These are phyloP conservation scores for Aspergillus nanangensis DNA, from an alignment of 495 filamentous ascomycete species.

Conservation along the genomic window DNA sequence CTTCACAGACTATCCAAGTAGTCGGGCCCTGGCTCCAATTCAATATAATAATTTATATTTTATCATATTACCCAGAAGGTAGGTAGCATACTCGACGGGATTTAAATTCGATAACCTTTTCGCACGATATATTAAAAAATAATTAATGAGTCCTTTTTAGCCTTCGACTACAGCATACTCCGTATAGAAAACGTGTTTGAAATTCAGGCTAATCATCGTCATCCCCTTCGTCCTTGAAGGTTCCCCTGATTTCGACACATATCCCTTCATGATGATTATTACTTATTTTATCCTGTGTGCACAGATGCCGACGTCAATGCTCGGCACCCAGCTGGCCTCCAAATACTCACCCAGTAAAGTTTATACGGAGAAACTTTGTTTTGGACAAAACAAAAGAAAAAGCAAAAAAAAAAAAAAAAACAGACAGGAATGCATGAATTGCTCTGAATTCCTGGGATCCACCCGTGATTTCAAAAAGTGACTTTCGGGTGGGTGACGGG, in stretches of 20 bases:
- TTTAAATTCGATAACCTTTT: conserved; percentile 4
- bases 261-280: too few relatives aligned
- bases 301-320: too few relatives aligned
- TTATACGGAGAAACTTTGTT: too few relatives aligned
- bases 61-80: not conserved
- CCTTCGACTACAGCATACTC: not conserved
- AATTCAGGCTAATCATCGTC: not conserved
- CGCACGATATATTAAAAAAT: conserved; percentile 1
- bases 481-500: conserved; percentile 25
- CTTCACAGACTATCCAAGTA: not conserved
- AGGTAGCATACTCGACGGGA: conserved; percentile 1
- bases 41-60: not conserved
- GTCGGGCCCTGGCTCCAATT: not conserved
- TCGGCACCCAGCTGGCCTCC: too few relatives aligned
- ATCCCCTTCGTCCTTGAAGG: too few relatives aligned
- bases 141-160: not conserved
- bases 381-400: not conserved
- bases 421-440: not conserved
- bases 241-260: too few relatives aligned
- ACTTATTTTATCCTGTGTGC: too few relatives aligned
- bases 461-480: conserved; percentile 8
- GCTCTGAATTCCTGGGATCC: not conserved
- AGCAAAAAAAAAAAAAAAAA: conserved; percentile 2
- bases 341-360: too few relatives aligned
- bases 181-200: not conserved